Base-by-base conservation (phyloP, 2,329 filamentous ascomycete species). In the Colletotrichum lentis region DNA sequence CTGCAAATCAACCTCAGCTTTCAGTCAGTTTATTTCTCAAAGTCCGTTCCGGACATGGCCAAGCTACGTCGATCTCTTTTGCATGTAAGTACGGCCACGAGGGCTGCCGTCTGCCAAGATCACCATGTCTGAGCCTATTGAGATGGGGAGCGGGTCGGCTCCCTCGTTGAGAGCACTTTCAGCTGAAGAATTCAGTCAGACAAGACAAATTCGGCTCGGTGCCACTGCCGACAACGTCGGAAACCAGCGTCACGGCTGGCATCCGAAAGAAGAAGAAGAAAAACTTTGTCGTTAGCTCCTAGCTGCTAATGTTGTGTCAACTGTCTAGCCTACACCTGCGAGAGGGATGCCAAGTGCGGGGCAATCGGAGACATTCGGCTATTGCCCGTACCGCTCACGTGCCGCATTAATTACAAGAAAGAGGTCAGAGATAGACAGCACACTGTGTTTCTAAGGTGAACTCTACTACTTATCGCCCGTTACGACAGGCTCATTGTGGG, bases 1-100 rank as follows among this genome's bases (percentile, higher is more conserved):
- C 50, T 49, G 55, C 62, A 20, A n/a, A 65, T 52, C 41, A 20
- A 62, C 63, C n/a, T 18, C 31, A 49, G n/a, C 31, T 46, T 57
- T 20, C 49, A 67, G 31, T 58, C n/a, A n/a, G n/a, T 20, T 41
- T 41, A 46, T 5, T 49, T 22, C 24, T 50, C 8, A 54, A 58
- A 41, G 22, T 59, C 53, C 63, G 63, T 55, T 67, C 67, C 57
- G 58, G 49, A 67, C 14, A 56, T 12, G 46, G 67, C 56, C 55
- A 59, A 61, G 55, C 55, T 49, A 44, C 37, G 46, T 41, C 44
- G 47, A 69, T 67, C 64, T 58, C 37, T 41, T 12, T 39, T n/a
- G 39, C 64, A 59, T 41, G 31, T 53, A 37, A 37, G 52, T 60
- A 41, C 39, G n/a, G 41, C 67, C 53, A 58, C 44, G 56, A 66